Percentiles rank a stretch among this genome's conserved stretches.
Conservation (phyloP, 2,329 filamentous ascomycete genomes). For the Neofusicoccum ribis region DNA sequence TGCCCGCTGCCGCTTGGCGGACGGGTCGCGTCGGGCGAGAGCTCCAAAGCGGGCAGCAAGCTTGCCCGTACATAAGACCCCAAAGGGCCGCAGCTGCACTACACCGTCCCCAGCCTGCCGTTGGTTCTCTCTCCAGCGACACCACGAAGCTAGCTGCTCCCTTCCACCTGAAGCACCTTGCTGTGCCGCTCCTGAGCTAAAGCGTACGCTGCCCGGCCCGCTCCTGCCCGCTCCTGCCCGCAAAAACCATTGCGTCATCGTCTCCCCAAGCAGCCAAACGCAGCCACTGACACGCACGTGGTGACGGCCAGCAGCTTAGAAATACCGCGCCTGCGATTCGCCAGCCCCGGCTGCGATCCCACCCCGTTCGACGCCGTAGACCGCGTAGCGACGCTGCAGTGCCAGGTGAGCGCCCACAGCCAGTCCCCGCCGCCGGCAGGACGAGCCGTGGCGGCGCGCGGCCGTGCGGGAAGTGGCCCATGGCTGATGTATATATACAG, state of each 20-base stretch:
- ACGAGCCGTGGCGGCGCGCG: background rate
- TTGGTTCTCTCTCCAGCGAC: background rate
- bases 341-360: background rate
- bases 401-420: background rate
- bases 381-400: background rate
- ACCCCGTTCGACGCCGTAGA: background rate
- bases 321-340: conserved; percentile 13
- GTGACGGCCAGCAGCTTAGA: conserved; percentile 2
- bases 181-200: background rate
- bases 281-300: conserved; percentile 5
- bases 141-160: background rate
- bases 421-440: background rate
- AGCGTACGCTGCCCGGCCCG: background rate
- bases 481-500: background rate
- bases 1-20: background rate
- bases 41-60: background rate
- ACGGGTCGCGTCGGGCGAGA: conserved; percentile 3
- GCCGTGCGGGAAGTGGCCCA: background rate
- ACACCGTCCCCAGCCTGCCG: background rate
- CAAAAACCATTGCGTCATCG: conserved; percentile 7
- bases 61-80: conserved; percentile 7
- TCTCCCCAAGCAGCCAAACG: background rate
- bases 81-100: background rate
- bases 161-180: background rate
- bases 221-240: background rate